Conservation (phyloP, 768 basidiomycete species). For the Naganishia friedmannii region DNA sequence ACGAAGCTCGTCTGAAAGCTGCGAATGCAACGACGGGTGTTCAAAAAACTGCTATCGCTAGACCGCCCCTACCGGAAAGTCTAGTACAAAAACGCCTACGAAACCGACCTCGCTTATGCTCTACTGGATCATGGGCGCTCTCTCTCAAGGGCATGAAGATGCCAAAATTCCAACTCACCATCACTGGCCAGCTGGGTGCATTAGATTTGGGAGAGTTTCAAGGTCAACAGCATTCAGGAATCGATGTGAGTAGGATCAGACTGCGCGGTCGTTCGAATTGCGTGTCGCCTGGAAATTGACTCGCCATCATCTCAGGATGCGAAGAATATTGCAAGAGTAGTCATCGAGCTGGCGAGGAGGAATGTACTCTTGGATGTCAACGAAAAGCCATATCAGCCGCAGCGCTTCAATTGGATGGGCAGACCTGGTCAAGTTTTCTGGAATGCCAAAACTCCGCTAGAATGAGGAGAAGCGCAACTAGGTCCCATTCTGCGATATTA, state of each 20-base stretch:
- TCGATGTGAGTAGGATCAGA: slow-evolving; percentile 66
- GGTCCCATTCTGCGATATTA: too few relatives aligned
- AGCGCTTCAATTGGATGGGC: slow-evolving; percentile 48
- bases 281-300: neutral
- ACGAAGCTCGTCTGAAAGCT: slow-evolving; percentile 1
- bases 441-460: slow-evolving; percentile 17
- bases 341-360: slow-evolving; percentile 70
- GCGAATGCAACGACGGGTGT: neutral
- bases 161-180: slow-evolving; percentile 55
- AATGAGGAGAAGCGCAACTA: neutral
- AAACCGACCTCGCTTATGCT: slow-evolving; percentile 6
- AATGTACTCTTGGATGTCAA: slow-evolving; percentile 71
- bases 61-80: slow-evolving; percentile 33
- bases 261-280: neutral
- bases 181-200: slow-evolving; percentile 69
- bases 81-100: slow-evolving; percentile 15
- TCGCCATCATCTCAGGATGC: slow-evolving; percentile 62
- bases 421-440: slow-evolving; percentile 42
- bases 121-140: slow-evolving; percentile 31
- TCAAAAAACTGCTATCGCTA: slow-evolving; percentile 30
- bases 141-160: slow-evolving; percentile 29
- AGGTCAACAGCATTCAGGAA: slow-evolving; percentile 82
- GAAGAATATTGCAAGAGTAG: slow-evolving; percentile 78
- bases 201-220: slow-evolving; percentile 72
- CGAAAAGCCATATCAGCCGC: slow-evolving; percentile 32